Percentiles rank a stretch among this genome's conserved stretches.
These are phyloP conservation scores for Pulicaria dysenterica DNA, from an alignment of 129 eudicot species.

Conservation along the genomic window DNA sequence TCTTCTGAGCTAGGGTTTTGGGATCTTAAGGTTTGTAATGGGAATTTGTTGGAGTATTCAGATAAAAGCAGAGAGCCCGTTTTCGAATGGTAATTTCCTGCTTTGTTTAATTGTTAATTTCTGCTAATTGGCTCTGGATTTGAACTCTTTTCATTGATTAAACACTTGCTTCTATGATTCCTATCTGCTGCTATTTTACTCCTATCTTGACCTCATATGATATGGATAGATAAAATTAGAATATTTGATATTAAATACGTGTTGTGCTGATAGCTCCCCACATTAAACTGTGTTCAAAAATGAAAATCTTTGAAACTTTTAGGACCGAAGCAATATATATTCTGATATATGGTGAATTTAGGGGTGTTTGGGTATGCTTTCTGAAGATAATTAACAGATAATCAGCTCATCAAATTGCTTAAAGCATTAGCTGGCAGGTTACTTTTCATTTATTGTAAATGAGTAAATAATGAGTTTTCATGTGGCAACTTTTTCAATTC, in stretches of 20 bases:
- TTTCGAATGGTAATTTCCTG: constrained; percentile 41
- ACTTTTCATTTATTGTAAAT: neutral
- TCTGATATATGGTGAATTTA: constrained; percentile 5
- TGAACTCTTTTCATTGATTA: neutral
- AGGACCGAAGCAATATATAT: neutral
- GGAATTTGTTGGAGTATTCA: constrained; percentile 80
- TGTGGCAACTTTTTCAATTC: no score
- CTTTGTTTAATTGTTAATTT: neutral
- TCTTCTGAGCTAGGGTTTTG: constrained; percentile 19
- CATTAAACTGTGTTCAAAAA: neutral
- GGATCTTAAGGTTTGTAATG: constrained; percentile 43
- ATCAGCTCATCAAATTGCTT: neutral
- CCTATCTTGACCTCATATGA: neutral
- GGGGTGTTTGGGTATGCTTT: constrained; percentile 12
- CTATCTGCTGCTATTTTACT: constrained; percentile 1
- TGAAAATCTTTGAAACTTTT: constrained; percentile 3
- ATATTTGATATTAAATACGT: neutral
- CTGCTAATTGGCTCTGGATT: neutral
- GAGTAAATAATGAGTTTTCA: no score
- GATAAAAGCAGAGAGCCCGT: constrained; percentile 61
- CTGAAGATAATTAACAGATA: neutral
- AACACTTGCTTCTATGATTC: neutral
- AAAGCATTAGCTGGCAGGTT: neutral
- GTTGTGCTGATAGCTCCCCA: neutral
- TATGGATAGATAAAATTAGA: constrained; percentile 11